Conservation (phyloP, 2,329 filamentous ascomycete species). For the Gaeumannomyces tritici region DNA sequence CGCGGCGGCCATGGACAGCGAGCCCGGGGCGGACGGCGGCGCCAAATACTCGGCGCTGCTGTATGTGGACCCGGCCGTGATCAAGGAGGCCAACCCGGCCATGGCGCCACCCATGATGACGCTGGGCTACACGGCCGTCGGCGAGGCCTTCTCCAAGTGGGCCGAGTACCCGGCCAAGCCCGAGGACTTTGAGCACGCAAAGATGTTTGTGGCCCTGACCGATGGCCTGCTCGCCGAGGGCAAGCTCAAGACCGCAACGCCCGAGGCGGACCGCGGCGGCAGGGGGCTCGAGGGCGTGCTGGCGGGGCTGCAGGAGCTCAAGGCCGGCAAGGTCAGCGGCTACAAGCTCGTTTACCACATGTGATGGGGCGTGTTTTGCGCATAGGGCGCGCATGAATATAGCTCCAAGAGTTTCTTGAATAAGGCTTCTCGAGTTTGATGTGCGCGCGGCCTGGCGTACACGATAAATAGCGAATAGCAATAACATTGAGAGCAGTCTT, state of each 20-base stretch:
- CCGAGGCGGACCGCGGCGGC: conserved; percentile 16
- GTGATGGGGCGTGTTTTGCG: background rate
- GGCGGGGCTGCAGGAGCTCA: conserved; percentile 19
- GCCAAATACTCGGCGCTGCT: conserved; percentile 9
- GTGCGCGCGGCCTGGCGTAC: too few relatives aligned
- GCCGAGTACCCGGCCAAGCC: conserved; percentile 5
- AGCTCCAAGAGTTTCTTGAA: too few relatives aligned
- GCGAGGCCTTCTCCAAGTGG: conserved; percentile 17
- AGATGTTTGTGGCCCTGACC: conserved; percentile 22
- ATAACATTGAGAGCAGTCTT: too few relatives aligned
- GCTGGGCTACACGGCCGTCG: conserved; percentile 22
- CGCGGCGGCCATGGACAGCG: conserved; percentile 13
- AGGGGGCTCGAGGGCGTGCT: conserved; percentile 20
- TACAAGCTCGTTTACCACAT: conserved; percentile 27
- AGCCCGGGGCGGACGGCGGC: background rate
- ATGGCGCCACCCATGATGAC: conserved; percentile 8
- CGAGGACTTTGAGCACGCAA: conserved; percentile 21
- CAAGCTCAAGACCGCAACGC: conserved; percentile 22
- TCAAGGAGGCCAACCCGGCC: conserved; percentile 26
- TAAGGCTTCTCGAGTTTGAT: too few relatives aligned
- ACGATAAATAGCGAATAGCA: too few relatives aligned
- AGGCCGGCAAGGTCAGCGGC: conserved; percentile 22
- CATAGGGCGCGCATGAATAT: too few relatives aligned
- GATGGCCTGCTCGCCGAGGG: conserved; percentile 20
- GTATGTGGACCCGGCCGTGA: background rate